These are phyloP conservation scores for Neocatenulostroma microsporum DNA, from an alignment of 2,329 filamentous ascomycete species.

Conservation along the genomic window DNA sequence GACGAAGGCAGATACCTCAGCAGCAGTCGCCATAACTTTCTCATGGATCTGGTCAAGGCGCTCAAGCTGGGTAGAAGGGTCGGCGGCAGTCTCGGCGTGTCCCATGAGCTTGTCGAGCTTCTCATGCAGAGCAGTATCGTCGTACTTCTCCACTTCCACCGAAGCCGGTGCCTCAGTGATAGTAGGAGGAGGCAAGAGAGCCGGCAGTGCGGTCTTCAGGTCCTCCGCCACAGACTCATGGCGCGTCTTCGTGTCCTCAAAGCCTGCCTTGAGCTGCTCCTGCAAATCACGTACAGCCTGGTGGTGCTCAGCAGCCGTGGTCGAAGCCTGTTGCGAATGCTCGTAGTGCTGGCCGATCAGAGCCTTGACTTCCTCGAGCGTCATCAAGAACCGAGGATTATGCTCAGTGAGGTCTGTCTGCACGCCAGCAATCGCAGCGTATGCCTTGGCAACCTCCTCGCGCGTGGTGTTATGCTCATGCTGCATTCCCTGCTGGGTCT, in stretches of 20 bases:
- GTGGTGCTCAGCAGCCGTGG: constrained; percentile 30
- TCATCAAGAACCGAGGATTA: constrained; percentile 80
- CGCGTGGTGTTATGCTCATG: constrained; percentile 75
- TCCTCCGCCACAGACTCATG: constrained; percentile 36
- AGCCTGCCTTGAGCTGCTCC: constrained; percentile 34
- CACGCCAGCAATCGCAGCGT: constrained; percentile 64
- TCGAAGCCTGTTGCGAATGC: constrained; percentile 59
- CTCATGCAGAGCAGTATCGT: constrained; percentile 44
- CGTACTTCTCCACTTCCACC: constrained; percentile 52
- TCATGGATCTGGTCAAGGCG: constrained; percentile 83
- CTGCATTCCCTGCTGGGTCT: constrained; percentile 64
- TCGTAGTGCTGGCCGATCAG: constrained; percentile 83
- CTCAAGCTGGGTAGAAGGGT: constrained; percentile 66
- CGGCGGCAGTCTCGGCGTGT: constrained; percentile 57
- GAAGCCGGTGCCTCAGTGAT: constrained; percentile 23
- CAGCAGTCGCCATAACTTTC: constrained; percentile 75
- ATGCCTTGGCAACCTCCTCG: constrained; percentile 68
- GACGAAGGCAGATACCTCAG: constrained; percentile 77
- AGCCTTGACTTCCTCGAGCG: constrained; percentile 75
- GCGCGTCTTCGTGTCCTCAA: constrained; percentile 37
- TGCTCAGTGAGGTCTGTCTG: constrained; percentile 73
- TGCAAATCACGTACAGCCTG: constrained; percentile 38
- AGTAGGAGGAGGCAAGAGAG: constrained; percentile 35
- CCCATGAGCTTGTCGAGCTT: constrained; percentile 50
- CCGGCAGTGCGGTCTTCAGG: constrained; percentile 36